Evolutionary conservation across 352 stramenopile species (phyloP), one percentile per base, ranked within the genome.

Genomic region (Nothophytophthora sp.): DNA sequence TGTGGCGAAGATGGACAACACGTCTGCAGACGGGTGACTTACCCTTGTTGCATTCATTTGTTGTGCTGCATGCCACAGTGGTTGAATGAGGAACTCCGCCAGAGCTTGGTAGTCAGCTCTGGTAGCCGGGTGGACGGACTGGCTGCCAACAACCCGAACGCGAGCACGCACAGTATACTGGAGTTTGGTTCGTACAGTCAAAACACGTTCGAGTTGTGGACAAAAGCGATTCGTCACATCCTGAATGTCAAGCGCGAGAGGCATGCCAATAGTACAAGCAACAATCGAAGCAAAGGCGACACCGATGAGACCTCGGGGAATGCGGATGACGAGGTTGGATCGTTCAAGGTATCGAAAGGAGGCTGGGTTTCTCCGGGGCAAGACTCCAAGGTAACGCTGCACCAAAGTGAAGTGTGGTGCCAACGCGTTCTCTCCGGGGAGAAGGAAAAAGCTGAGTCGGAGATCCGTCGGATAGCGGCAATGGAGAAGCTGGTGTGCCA

Each of bases 401-500:
- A 89, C 39, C 81, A 92, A 64, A 95, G 84, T 46, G 84, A 95
- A 50, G 76, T 95, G 12, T 95, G 84, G 84, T 95, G 84, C 68
- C 68, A 87, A 45, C 81, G 84, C 12, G 81, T 95, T 27, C 61
- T 92, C 1, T 84, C 76, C 4, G 81, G 70, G 0, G 84, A 95
- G 32, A 89, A 90, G 39, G 78, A 92, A 52, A 94, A 95, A 42
- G 82, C 82, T 1, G 80, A 92, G 50, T 92, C 81, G 9, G 84
- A 95, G 56, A 71, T 92, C 19, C 67, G 84, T 7, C 76, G 84
- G 32, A 90, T 95, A 46, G 54, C 92, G 15, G 84, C 84, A 2
- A 95, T 95, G 84, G 81, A 95, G 46, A 92, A 91, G 43, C 60
- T 95, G 2, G 82, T 95, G 6, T 61, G 65, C 8, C 81, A 95